Conservation (phyloP, 108 stramenopile species). For the Pseudonitzschia delicatissima region DNA sequence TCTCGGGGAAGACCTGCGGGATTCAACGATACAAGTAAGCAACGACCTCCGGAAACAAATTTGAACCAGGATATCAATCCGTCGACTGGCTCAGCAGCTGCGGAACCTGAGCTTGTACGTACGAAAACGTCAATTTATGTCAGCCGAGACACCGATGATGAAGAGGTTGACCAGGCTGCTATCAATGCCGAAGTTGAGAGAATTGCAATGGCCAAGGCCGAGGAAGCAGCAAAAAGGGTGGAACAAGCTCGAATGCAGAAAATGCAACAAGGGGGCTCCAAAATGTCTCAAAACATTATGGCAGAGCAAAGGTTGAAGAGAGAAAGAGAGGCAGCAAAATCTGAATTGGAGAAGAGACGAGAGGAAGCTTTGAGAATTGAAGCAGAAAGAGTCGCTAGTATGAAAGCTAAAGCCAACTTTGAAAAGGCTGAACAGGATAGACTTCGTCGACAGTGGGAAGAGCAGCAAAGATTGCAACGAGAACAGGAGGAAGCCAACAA, state of each 20-base stretch:
- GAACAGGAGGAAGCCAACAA: neutral
- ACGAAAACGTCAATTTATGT: neutral
- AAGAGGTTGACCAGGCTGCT: slow-evolving; percentile 48
- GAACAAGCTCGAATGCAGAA: neutral
- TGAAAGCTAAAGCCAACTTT: neutral
- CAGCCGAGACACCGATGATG: slow-evolving; percentile 34
- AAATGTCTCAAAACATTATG: neutral
- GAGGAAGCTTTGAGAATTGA: neutral
- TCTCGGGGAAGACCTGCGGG: slow-evolving; percentile 15
- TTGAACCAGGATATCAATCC: slow-evolving; percentile 25
- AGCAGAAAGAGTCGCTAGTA: neutral
- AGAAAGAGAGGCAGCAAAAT: slow-evolving; percentile 1
- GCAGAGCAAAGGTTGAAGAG: neutral
- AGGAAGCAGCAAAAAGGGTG: slow-evolving; percentile 18
- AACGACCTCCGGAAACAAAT: slow-evolving; percentile 7
- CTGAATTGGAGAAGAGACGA: slow-evolving; percentile 1
- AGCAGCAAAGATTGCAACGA: neutral
- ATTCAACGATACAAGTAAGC: slow-evolving; percentile 15
- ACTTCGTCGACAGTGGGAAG: slow-evolving; percentile 7
- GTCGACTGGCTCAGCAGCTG: slow-evolving; percentile 17
- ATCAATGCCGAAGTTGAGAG: slow-evolving; percentile 44
- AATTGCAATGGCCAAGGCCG: slow-evolving; percentile 3
- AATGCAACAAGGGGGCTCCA: neutral
- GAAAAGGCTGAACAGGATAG: slow-evolving; percentile 5
- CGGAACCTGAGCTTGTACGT: slow-evolving; percentile 30